Evolutionary conservation across 768 basidiomycete species (phyloP).

Genomic region (Lanmaoa pseudosensibilis): DNA sequence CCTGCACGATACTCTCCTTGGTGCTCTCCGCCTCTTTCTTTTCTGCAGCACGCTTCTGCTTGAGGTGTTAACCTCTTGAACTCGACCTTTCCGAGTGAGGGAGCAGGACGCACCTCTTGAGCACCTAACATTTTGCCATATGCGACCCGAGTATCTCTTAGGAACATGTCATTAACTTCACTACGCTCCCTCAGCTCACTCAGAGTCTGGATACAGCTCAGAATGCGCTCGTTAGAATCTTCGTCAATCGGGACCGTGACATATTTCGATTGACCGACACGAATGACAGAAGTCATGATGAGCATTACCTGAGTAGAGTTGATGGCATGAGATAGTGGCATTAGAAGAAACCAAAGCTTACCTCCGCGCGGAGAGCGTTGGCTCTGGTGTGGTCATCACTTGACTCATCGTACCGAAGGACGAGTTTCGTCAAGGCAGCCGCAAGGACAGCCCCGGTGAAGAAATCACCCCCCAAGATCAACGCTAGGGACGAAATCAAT

Average conservation of each 20-base stretch:
- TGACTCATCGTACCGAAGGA: constrained; percentile 67
- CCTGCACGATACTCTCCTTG: constrained; percentile 73
- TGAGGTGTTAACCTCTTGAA: not conserved
- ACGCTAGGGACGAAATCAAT: constrained; percentile 43
- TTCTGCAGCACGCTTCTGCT: constrained; percentile 84
- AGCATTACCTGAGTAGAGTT: constrained; percentile 72
- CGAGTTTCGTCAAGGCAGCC: constrained; percentile 85
- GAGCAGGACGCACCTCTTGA: constrained; percentile 66
- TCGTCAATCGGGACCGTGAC: constrained; percentile 96
- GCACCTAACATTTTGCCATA: constrained; percentile 95
- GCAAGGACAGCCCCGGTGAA: constrained; percentile 94
- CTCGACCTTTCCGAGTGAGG: not conserved
- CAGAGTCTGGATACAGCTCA: constrained; percentile 93
- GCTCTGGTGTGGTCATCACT: constrained; percentile 49
- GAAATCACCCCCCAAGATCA: constrained; percentile 94
- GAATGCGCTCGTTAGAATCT: constrained; percentile 93
- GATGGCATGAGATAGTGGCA: not conserved
- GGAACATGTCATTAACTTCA: constrained; percentile 67
- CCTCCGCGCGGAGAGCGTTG: constrained; percentile 87
- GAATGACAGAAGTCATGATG: constrained; percentile 96
- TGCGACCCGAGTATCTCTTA: constrained; percentile 86
- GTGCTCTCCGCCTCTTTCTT: constrained; percentile 80
- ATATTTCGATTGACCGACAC: constrained; percentile 96
- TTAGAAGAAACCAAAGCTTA: constrained; percentile 23
- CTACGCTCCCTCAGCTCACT: constrained; percentile 67